These are phyloP conservation scores for Trebouxiophyceae sp. DNA, from an alignment of 163 green algal genomes.

Conservation along the genomic window DNA sequence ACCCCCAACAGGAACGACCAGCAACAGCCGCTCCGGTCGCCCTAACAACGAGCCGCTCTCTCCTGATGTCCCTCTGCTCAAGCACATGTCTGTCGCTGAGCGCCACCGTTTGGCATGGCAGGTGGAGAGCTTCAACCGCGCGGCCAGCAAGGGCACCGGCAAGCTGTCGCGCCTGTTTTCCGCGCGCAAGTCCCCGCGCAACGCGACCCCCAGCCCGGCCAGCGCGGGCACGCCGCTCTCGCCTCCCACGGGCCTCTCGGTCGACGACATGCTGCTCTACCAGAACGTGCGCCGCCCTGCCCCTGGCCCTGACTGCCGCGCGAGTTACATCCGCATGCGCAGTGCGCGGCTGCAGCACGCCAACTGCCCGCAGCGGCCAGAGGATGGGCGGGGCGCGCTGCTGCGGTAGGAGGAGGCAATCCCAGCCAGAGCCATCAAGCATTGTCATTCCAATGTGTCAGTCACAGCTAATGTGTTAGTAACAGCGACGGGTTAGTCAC, in stretches of 20 bases:
- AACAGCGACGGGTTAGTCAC: too few species aligned
- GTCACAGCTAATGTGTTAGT: too few species aligned
- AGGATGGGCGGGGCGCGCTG: too few species aligned
- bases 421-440: too few species aligned
- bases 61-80: background rate
- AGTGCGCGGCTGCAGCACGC: too few species aligned
- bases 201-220: constrained; percentile 7
- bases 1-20: background rate
- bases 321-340: too few species aligned
- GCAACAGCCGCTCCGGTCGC: background rate
- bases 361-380: too few species aligned
- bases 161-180: constrained; percentile 24
- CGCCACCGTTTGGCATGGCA: constrained; percentile 22
- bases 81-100: constrained; percentile 29
- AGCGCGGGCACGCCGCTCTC: background rate
- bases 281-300: constrained; percentile 14
- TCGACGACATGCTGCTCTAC: constrained; percentile 80
- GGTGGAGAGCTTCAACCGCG: constrained; percentile 65
- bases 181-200: constrained; percentile 29
- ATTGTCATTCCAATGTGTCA: too few species aligned
- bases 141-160: constrained; percentile 16
- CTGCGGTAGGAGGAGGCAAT: too few species aligned
- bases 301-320: background rate
- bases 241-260: constrained; percentile 16
- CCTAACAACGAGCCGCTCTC: background rate